Evolutionary conservation across 768 basidiomycete species (phyloP).

Genomic region (Lentinus tigrinus): DNA sequence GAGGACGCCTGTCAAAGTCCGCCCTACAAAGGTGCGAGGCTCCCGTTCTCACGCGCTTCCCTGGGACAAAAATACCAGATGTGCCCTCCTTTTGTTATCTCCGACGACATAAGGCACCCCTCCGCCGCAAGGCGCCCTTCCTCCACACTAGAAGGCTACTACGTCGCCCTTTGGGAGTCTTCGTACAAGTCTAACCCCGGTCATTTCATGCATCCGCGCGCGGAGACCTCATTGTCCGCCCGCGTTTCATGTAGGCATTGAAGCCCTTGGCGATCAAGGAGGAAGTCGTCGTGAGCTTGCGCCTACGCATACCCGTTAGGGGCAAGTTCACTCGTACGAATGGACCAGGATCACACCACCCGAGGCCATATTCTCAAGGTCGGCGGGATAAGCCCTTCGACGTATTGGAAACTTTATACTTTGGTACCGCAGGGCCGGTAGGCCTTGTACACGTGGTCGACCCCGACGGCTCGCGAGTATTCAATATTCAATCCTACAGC

Average conservation of each 20-base stretch:
- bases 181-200: constrained; percentile 11
- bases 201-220: constrained; percentile 8
- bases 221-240: not conserved
- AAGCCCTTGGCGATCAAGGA: not conserved
- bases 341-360: not conserved
- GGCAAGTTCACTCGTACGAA: not conserved
- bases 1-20: constrained; percentile 14
- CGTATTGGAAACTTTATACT: constrained; percentile 14
- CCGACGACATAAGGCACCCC: constrained; percentile 8
- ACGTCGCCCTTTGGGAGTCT: not conserved
- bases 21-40: not conserved
- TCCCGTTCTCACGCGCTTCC: constrained; percentile 5
- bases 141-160: constrained; percentile 14
- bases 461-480: not conserved
- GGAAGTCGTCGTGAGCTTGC: not conserved
- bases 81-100: constrained; percentile 7
- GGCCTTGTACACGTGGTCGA: constrained; percentile 1
- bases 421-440: constrained; percentile 10
- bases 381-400: not conserved
- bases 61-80: constrained; percentile 13
- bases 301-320: not conserved
- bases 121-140: not conserved
- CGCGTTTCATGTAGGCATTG: not conserved
- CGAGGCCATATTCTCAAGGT: constrained; percentile 10
- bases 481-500: constrained; percentile 11